Percentiles rank a stretch among this genome's conserved stretches.
Conservation (phyloP, 176 grass and related monocot genomes). For the Poa pratensis region DNA sequence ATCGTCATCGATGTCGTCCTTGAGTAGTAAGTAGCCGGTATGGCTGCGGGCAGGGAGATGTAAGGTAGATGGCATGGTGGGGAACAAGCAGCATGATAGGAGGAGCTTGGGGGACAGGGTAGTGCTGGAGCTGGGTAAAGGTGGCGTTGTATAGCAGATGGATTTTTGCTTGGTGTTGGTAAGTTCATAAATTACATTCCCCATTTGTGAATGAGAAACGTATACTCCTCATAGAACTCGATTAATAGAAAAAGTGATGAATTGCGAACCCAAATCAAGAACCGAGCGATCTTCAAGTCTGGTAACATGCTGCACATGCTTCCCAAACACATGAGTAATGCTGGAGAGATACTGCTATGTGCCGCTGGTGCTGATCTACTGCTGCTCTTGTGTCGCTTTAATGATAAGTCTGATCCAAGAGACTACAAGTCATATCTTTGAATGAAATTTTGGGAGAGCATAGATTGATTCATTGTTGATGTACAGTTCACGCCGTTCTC, state of each 20-base stretch:
- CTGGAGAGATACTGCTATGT: slow-evolving; percentile 2
- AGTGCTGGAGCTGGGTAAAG: too few species aligned
- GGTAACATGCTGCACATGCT: not conserved
- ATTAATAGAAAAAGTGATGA: slow-evolving; percentile 9
- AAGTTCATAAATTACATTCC: not conserved
- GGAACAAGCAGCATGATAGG: not conserved
- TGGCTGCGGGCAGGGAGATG: not conserved
- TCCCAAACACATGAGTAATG: slow-evolving; percentile 4
- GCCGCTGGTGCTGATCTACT: not conserved
- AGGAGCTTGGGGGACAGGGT: not conserved
- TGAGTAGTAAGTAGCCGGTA: not conserved
- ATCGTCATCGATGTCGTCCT: not conserved
- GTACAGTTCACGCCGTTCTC: not conserved
- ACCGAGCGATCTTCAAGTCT: not conserved
- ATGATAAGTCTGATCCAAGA: not conserved
- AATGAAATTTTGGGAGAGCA: not conserved
- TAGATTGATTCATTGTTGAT: not conserved
- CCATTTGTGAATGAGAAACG: not conserved
- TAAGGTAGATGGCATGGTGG: not conserved
- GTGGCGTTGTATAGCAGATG: too few species aligned
- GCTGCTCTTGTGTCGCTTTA: not conserved
- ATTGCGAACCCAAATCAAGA: slow-evolving; percentile 6
- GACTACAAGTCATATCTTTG: not conserved
- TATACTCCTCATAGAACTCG: not conserved
- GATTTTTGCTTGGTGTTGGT: not conserved